phyloP scores from a whole-genome alignment of 176 grass and related monocot genomes.

The Juncus effusus region DNA sequence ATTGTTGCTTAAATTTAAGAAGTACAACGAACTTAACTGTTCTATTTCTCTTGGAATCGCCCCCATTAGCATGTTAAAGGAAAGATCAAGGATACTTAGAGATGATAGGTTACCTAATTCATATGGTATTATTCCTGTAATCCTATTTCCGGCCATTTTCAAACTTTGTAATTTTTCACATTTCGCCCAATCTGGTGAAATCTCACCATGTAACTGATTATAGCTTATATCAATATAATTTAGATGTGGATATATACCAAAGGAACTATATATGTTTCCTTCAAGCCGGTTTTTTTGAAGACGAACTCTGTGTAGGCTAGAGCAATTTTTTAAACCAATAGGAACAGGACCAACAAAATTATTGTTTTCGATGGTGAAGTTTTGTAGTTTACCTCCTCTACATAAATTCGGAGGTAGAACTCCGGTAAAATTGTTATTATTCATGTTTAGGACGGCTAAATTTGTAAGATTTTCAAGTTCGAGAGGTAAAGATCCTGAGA shows the following conservation, averaged over 20 bases:
- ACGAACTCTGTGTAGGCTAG: slow-evolving; percentile 32
- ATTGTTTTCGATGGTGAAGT: slow-evolving; percentile 34
- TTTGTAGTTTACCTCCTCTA: slow-evolving; percentile 25
- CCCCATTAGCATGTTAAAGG: slow-evolving; percentile 43
- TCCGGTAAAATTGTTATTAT: slow-evolving; percentile 49
- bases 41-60: slow-evolving; percentile 45
- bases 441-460: no score
- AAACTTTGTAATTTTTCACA: slow-evolving; percentile 49
- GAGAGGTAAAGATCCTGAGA: slow-evolving; percentile 17
- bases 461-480: slow-evolving; percentile 16
- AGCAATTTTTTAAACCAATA: slow-evolving; percentile 45
- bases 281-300: slow-evolving; percentile 42
- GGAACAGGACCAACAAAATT: slow-evolving; percentile 44
- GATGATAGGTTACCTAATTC: slow-evolving; percentile 21
- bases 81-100: slow-evolving; percentile 42
- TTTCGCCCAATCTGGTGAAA: slow-evolving; percentile 40
- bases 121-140: slow-evolving; percentile 52
- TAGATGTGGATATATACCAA: slow-evolving; percentile 48
- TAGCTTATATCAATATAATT: slow-evolving; percentile 51
- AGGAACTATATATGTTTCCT: slow-evolving; percentile 45
- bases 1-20: slow-evolving; percentile 58
- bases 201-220: slow-evolving; percentile 43
- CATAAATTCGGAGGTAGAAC: slow-evolving; percentile 48
- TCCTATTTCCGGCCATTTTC: slow-evolving; percentile 47
- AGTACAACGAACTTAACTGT: slow-evolving; percentile 29